These are phyloP conservation scores for Syzygium syzygioides DNA, from an alignment of 441 rosid genomes.

Conservation along the genomic window DNA sequence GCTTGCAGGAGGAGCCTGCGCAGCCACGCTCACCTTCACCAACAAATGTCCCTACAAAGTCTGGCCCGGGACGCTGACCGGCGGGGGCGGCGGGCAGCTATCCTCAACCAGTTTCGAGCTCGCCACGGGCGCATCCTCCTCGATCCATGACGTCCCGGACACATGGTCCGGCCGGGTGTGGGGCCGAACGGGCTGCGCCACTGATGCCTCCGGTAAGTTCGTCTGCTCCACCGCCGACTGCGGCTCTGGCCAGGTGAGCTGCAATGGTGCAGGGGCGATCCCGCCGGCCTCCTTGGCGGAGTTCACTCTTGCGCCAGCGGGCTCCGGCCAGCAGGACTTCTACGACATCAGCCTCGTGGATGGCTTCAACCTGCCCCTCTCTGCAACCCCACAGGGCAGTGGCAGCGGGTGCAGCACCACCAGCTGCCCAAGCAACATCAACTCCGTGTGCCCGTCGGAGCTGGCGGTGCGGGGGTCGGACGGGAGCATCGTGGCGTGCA, in stretches of 20 bases:
- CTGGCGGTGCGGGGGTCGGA: too few species aligned
- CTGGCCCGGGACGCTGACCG: background rate
- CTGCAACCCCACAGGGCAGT: constrained; percentile 14
- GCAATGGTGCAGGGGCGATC: constrained; percentile 25
- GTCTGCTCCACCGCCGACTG: constrained; percentile 31
- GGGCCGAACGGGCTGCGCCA: constrained; percentile 28
- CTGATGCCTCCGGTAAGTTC: constrained; percentile 13
- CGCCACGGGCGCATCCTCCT: background rate
- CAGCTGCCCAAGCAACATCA: too few species aligned
- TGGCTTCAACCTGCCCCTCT: constrained; percentile 37
- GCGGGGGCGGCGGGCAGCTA: background rate
- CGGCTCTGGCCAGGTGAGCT: constrained; percentile 21
- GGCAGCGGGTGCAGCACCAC: constrained; percentile 14
- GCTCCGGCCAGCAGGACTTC: constrained; percentile 11
- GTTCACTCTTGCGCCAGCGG: background rate
- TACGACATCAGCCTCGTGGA: constrained; percentile 7
- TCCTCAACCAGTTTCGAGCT: constrained; percentile 7
- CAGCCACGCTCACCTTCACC: background rate
- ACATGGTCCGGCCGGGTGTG: constrained; percentile 28
- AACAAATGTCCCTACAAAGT: background rate
- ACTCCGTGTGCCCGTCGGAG: too few species aligned
- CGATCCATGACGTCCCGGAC: background rate
- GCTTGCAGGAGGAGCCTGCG: constrained; percentile 3
- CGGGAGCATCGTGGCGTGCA: too few species aligned
- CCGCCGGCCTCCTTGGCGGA: constrained; percentile 32